Conservation (phyloP, 2,329 filamentous ascomycete species). For the Corynespora cassiicola region DNA sequence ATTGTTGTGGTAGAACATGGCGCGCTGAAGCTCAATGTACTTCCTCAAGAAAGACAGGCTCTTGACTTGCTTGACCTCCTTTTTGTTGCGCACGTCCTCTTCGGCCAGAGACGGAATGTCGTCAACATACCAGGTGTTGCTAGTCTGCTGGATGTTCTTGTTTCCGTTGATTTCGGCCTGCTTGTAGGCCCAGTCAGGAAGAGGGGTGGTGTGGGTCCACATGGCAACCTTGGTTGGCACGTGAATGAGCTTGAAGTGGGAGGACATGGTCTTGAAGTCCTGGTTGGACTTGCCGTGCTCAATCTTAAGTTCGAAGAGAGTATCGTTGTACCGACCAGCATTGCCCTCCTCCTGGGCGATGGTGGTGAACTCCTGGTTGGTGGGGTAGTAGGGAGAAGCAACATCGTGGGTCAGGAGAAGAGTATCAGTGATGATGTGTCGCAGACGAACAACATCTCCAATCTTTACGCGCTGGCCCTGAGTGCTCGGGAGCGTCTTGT, state of each 20-base stretch:
- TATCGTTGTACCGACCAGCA: slow-evolving; percentile 81
- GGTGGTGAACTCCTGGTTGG: slow-evolving; percentile 98
- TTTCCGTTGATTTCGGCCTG: slow-evolving; percentile 99
- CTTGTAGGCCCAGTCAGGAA: slow-evolving; percentile 97
- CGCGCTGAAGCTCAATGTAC: slow-evolving; percentile 94
- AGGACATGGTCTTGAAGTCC: slow-evolving; percentile 87
- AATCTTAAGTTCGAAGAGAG: slow-evolving; percentile 89
- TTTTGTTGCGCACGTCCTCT: slow-evolving; percentile 76
- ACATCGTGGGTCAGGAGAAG: slow-evolving; percentile 94
- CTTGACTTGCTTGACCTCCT: slow-evolving; percentile 81
- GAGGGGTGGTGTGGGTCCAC: slow-evolving; percentile 95
- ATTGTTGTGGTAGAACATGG: slow-evolving; percentile 99
- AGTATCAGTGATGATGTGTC: slow-evolving; percentile 84
- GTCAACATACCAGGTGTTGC: slow-evolving; percentile 94
- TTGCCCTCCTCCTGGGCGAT: slow-evolving; percentile 74
- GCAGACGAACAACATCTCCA: slow-evolving; percentile 84
- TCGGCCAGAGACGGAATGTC: slow-evolving; percentile 80
- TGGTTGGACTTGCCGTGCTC: slow-evolving; percentile 82
- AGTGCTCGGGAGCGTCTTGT: slow-evolving; percentile 56
- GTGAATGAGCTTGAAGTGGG: slow-evolving; percentile 96
- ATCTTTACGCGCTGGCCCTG: slow-evolving; percentile 74
- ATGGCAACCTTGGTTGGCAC: slow-evolving; percentile 95
- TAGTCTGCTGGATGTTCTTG: slow-evolving; percentile 88
- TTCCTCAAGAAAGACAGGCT: slow-evolving; percentile 87
- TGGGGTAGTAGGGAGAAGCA: slow-evolving; percentile 93